Conservation (phyloP, 352 stramenopile genomes). For the Pythium biforme region DNA sequence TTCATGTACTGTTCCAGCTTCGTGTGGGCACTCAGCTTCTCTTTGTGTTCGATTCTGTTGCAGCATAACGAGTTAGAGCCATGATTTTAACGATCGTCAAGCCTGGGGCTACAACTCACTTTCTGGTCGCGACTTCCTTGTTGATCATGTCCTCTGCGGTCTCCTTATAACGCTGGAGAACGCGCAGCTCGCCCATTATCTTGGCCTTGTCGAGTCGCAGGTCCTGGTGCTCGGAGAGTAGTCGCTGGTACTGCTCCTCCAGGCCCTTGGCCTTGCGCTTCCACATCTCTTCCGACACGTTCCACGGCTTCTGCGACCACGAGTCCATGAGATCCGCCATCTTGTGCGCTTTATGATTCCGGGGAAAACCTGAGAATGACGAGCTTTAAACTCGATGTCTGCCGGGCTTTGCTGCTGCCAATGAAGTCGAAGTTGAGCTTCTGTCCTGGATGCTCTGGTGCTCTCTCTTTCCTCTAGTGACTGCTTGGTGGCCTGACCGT, state of each 20-base stretch:
- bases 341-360: conserved; percentile 2
- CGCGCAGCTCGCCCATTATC: conserved; percentile 35
- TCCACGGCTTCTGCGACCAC: conserved; percentile 41
- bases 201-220: conserved; percentile 42
- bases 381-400: not conserved
- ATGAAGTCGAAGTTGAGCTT: not conserved
- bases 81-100: not conserved
- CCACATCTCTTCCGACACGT: conserved; percentile 41
- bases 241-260: conserved; percentile 39
- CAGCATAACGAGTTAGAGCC: not conserved
- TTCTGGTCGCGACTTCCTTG: conserved; percentile 30
- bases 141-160: conserved; percentile 41
- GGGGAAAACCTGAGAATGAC: conserved; percentile 11
- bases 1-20: conserved; percentile 81
- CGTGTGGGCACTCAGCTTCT: conserved; percentile 57
- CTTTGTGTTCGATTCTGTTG: conserved; percentile 50
- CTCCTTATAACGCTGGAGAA: conserved; percentile 44
- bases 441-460: not conserved
- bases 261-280: conserved; percentile 41
- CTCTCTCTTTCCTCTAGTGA: not conserved
- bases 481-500: conserved; percentile 8
- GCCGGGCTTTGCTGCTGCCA: not conserved
- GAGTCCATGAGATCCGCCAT: conserved; percentile 27
- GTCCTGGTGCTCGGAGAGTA: conserved; percentile 40
- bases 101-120: conserved; percentile 16